A percentile compares a stretch with the other conserved stretches of the same genome.
Conservation (phyloP, 768 basidiomycete species). For the Leucogyrophana mollusca region DNA sequence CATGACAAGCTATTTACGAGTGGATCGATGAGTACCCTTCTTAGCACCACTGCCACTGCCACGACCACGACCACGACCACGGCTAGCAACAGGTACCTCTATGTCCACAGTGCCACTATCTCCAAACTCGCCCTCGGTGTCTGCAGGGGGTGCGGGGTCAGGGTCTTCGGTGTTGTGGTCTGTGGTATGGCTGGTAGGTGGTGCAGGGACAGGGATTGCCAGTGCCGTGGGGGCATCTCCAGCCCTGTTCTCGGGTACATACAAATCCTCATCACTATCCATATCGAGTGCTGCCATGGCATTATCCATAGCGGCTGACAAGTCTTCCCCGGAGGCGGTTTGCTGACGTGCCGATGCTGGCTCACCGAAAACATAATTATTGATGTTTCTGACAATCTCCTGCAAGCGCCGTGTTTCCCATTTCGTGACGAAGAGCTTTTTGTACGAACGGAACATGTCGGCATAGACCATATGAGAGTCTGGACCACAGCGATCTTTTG, state of each 20-base stretch:
- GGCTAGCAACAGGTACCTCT: too few species aligned
- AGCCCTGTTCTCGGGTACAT: too few species aligned
- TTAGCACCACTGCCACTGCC: too few species aligned
- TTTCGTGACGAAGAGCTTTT: constrained; percentile 3
- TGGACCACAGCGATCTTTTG: neutral
- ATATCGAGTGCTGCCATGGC: neutral
- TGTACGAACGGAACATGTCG: neutral
- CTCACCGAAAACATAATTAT: neutral
- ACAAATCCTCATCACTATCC: neutral
- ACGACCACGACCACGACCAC: too few species aligned
- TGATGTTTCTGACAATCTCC: neutral
- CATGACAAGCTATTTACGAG: too few species aligned
- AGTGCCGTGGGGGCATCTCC: too few species aligned
- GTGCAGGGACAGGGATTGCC: too few species aligned
- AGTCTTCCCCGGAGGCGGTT: neutral
- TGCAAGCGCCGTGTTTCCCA: neutral
- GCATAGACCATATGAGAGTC: neutral
- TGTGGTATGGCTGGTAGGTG: too few species aligned
- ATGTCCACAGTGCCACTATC: too few species aligned
- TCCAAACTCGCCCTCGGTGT: too few species aligned
- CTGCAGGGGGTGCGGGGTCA: too few species aligned
- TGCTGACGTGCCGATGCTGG: neutral
- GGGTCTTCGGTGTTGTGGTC: too few species aligned
- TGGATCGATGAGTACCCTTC: neutral
- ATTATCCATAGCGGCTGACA: neutral